Percentiles rank a stretch among this genome's conserved stretches.
Evolutionary conservation across 148 eudicot genomes (phyloP).

Genomic region (Cornus kousa): DNA sequence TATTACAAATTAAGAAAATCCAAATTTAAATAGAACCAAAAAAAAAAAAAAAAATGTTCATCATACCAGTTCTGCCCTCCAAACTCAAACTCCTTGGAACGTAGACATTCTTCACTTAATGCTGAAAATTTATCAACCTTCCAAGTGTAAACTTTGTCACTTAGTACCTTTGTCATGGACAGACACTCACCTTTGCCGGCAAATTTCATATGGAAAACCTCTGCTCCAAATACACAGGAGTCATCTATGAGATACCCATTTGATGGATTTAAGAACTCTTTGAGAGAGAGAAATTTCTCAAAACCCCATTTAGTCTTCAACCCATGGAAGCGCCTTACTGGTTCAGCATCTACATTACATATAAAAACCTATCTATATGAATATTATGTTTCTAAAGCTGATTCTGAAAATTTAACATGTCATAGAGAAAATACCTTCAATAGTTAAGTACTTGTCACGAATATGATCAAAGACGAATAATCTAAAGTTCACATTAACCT

Average conservation of each 20-base stretch:
- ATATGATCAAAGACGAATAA: no score
- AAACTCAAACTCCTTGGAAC: neutral
- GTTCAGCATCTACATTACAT: neutral
- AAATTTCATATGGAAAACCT: neutral
- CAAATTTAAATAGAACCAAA: no score
- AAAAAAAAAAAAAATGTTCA: no score
- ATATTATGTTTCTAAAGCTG: no score
- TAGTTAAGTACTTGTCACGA: no score
- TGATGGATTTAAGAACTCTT: neutral
- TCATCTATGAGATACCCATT: constrained; percentile 9
- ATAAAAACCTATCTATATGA: no score
- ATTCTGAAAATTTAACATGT: no score
- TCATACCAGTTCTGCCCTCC: constrained; percentile 1
- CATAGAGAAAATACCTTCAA: constrained; percentile 1
- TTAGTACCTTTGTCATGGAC: neutral
- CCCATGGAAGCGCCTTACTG: neutral
- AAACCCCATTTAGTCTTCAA: neutral
- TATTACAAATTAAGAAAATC: no score
- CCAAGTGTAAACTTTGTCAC: neutral
- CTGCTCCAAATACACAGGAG: neutral
- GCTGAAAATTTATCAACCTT: neutral
- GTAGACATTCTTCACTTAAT: neutral
- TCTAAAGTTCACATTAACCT: no score
- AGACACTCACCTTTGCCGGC: constrained; percentile 5
- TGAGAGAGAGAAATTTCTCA: no score